Evolutionary conservation across 495 filamentous ascomycete species (phyloP).

Genomic region (Penicillium odoratum): DNA sequence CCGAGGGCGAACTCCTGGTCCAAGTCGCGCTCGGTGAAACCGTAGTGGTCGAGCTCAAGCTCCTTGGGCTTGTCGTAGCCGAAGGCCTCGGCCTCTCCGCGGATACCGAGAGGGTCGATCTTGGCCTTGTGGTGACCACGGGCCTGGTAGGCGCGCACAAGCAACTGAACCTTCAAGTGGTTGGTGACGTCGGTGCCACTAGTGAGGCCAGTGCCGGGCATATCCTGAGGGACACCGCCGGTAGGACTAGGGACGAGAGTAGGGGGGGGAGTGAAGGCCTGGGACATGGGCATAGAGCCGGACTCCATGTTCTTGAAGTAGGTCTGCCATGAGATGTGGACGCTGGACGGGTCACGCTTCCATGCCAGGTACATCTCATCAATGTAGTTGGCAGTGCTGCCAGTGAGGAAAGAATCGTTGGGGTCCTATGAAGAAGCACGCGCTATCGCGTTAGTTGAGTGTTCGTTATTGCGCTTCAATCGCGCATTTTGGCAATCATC

Average conservation of each 20-base stretch:
- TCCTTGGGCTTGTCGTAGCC: slow-evolving; percentile 89
- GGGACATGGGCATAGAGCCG: slow-evolving; percentile 94
- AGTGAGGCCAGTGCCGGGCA: slow-evolving; percentile 68
- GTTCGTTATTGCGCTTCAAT: slow-evolving; percentile 7
- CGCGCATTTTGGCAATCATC: slow-evolving; percentile 13
- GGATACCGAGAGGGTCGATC: slow-evolving; percentile 94
- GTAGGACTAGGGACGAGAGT: slow-evolving; percentile 79
- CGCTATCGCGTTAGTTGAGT: slow-evolving; percentile 31
- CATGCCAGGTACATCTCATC: slow-evolving; percentile 99
- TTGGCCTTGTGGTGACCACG: slow-evolving; percentile 97
- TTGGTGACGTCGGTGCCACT: slow-evolving; percentile 85
- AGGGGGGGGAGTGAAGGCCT: slow-evolving; percentile 94
- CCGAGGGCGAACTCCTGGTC: slow-evolving; percentile 90
- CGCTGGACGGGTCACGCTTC: slow-evolving; percentile 89
- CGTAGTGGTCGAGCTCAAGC: slow-evolving; percentile 87
- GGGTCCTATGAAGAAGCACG: slow-evolving; percentile 58
- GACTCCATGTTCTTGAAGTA: slow-evolving; percentile 99
- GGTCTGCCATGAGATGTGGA: slow-evolving; percentile 97
- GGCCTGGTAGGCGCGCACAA: slow-evolving; percentile 96
- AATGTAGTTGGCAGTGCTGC: slow-evolving; percentile 96
- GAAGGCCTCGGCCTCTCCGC: slow-evolving; percentile 80
- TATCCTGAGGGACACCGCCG: slow-evolving; percentile 73
- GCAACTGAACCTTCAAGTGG: slow-evolving; percentile 96
- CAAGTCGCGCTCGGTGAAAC: slow-evolving; percentile 91
- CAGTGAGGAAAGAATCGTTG: slow-evolving; percentile 91